A percentile compares a stretch with the other conserved stretches of the same genome.
Conservation (phyloP, 345 rosid genomes). For the Alliaria petiolata region DNA sequence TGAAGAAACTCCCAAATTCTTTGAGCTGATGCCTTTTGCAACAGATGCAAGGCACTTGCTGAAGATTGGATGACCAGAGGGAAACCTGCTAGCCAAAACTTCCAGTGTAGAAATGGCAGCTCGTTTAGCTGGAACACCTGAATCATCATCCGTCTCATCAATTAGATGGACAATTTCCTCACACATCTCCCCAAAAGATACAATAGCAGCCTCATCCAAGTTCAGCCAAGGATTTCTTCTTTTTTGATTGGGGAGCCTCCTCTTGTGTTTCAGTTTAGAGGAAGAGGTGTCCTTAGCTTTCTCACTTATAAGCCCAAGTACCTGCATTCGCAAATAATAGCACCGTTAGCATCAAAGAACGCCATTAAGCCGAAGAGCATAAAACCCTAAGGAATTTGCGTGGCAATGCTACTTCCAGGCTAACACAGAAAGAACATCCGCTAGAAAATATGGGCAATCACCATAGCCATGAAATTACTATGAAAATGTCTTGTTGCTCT, state of each 20-base stretch:
- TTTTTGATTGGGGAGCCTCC: constrained; percentile 39
- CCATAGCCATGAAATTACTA: too few species aligned
- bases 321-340: constrained; percentile 39
- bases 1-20: constrained; percentile 55
- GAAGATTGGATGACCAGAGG: constrained; percentile 63
- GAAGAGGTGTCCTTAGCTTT: constrained; percentile 50
- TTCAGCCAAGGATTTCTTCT: constrained; percentile 47
- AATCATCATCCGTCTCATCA: constrained; percentile 48
- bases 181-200: constrained; percentile 60
- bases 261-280: constrained; percentile 40
- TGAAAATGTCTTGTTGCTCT: not conserved
- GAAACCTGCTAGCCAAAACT: constrained; percentile 62
- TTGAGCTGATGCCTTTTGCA: constrained; percentile 55
- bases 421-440: not conserved
- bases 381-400: not conserved
- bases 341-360: constrained; percentile 6
- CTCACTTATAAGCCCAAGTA: constrained; percentile 71
- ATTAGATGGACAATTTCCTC: constrained; percentile 56
- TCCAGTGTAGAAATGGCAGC: constrained; percentile 78
- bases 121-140: constrained; percentile 49
- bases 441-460: not conserved
- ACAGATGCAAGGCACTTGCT: constrained; percentile 65
- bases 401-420: too few species aligned
- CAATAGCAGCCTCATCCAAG: constrained; percentile 49
- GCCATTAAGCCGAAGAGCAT: not conserved